These are phyloP conservation scores for Bretschneidera sinensis DNA, from an alignment of 345 rosid species.

Conservation along the genomic window DNA sequence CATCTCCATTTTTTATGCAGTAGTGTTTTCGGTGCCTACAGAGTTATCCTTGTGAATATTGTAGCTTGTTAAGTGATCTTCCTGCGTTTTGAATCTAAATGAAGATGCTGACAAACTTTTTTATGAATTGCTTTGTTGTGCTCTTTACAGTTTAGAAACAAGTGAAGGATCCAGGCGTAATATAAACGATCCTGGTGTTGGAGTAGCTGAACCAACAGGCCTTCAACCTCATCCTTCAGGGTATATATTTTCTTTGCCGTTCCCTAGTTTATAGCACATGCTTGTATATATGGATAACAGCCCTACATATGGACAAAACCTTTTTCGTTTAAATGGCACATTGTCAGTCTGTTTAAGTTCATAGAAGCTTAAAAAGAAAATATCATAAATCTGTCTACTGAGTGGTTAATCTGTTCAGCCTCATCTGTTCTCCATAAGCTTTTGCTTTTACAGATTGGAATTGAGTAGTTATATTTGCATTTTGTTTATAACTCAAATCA, in stretches of 20 bases:
- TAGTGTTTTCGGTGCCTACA: background rate
- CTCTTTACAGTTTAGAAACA: conserved; percentile 36
- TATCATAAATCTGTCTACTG: background rate
- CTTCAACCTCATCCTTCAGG: conserved; percentile 58
- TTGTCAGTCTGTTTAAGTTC: background rate
- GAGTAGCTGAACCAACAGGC: conserved; percentile 27
- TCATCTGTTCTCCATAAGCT: background rate
- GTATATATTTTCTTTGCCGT: conserved; percentile 28
- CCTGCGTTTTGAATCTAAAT: background rate
- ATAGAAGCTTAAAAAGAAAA: too few species aligned
- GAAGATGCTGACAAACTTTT: background rate
- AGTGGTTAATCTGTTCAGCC: background rate
- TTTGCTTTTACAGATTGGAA: background rate
- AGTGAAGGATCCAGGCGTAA: conserved; percentile 28
- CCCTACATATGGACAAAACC: background rate
- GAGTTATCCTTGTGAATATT: background rate
- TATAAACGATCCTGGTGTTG: conserved; percentile 20
- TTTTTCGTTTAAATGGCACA: background rate
- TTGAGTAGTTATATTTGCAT: background rate
- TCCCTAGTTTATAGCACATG: background rate
- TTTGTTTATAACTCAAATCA: background rate
- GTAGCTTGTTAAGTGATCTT: background rate
- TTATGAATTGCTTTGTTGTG: background rate
- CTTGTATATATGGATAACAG: background rate
- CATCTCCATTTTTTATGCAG: background rate